Evolutionary conservation across 495 filamentous ascomycete genomes (phyloP).

Genomic region (Pyronema omphalodes): DNA sequence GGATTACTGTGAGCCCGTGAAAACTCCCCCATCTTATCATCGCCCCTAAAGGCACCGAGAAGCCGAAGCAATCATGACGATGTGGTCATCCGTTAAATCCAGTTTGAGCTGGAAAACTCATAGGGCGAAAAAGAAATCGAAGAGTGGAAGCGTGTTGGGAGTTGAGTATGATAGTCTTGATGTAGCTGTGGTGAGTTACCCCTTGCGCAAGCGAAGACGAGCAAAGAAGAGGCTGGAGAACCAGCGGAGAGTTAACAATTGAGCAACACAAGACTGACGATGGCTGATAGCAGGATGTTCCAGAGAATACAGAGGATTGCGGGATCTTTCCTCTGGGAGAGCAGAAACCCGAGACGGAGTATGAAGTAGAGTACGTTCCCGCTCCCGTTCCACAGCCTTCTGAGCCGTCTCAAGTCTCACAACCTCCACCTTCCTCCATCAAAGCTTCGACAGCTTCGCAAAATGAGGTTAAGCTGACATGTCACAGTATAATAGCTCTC

Average conservation of each 20-base stretch:
- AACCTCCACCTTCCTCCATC: too few species aligned
- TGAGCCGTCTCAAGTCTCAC: neutral
- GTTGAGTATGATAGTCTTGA: neutral
- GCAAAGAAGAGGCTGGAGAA: too few species aligned
- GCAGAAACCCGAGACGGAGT: neutral
- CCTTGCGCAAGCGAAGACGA: too few species aligned
- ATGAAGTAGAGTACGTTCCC: neutral
- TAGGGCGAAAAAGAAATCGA: neutral
- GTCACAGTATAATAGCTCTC: constrained; percentile 30
- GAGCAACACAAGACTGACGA: neutral
- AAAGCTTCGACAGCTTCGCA: too few species aligned
- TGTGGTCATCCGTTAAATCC: neutral
- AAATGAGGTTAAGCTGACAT: neutral
- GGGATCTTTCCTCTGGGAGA: neutral
- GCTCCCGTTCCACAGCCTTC: neutral
- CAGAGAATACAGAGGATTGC: neutral
- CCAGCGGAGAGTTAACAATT: neutral
- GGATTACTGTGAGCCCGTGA: too few species aligned
- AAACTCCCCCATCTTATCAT: too few species aligned
- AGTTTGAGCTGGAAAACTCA: neutral
- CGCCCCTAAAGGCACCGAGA: too few species aligned
- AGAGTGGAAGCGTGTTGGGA: neutral
- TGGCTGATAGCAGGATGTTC: neutral
- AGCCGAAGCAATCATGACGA: neutral
- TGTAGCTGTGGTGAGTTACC: neutral